phyloP scores from a whole-genome alignment of 2,329 filamentous ascomycete genomes.

The Cryphonectria radicalis region DNA sequence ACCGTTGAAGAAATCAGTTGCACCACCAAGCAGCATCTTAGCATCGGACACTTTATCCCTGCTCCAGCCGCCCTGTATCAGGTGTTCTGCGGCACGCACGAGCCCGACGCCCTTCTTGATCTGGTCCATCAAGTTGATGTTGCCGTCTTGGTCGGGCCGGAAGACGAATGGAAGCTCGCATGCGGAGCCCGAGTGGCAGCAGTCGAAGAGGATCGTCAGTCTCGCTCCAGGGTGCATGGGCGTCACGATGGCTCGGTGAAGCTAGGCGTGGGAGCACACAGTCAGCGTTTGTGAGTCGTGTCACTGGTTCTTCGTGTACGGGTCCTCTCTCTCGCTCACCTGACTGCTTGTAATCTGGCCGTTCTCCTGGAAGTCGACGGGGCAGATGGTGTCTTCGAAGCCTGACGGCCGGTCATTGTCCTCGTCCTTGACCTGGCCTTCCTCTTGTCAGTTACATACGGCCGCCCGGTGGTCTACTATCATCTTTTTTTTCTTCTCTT shows the following conservation, averaged over 20 bases:
- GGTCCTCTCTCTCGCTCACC: slow-evolving; percentile 30
- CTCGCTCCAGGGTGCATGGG: slow-evolving; percentile 53
- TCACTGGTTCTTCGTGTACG: not conserved
- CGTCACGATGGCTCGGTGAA: slow-evolving; percentile 58
- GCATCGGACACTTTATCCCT: slow-evolving; percentile 53
- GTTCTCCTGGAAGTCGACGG: slow-evolving; percentile 53
- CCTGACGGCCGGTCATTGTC: slow-evolving; percentile 45
- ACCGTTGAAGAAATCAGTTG: slow-evolving; percentile 57
- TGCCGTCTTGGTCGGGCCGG: slow-evolving; percentile 59
- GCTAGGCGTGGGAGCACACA: slow-evolving; percentile 28
- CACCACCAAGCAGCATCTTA: slow-evolving; percentile 55
- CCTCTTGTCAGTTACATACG: slow-evolving; percentile 15
- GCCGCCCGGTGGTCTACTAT: not conserved
- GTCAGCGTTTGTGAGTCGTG: slow-evolving; percentile 9
- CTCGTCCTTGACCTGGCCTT: slow-evolving; percentile 50
- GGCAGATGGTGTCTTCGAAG: slow-evolving; percentile 57
- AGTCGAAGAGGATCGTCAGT: slow-evolving; percentile 63
- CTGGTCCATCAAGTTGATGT: slow-evolving; percentile 59
- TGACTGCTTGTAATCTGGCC: slow-evolving; percentile 58
- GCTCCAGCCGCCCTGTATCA: slow-evolving; percentile 55
- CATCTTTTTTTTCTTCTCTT: not conserved
- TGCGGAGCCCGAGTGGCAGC: slow-evolving; percentile 64
- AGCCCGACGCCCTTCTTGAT: slow-evolving; percentile 55
- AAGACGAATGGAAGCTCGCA: slow-evolving; percentile 63
- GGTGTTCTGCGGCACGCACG: slow-evolving; percentile 51